A percentile compares a stretch with the other conserved stretches of the same genome.
phyloP scores from a whole-genome alignment of 2,329 filamentous ascomycete genomes.

The Talaromyces funiculosus region DNA sequence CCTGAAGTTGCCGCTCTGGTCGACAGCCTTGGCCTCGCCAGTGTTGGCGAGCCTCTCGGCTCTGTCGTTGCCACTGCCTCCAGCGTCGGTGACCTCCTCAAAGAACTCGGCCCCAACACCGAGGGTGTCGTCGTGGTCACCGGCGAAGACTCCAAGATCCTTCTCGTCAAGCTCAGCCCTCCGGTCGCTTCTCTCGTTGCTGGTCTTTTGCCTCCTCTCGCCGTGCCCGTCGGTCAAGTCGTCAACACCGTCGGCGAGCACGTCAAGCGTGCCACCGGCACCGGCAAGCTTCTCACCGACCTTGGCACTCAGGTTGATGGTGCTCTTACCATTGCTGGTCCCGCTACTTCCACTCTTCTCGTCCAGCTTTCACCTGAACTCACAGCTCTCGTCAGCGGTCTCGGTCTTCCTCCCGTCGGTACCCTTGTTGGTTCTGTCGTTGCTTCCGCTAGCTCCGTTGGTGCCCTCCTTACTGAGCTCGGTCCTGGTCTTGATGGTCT shows the following conservation, averaged over 20 bases:
- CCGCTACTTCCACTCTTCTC: slow-evolving; percentile 26
- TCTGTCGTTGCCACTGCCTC: slow-evolving; percentile 23
- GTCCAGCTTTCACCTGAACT: slow-evolving; percentile 29
- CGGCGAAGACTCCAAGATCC: slow-evolving; percentile 24
- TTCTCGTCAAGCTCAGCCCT: slow-evolving; percentile 28
- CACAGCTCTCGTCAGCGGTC: slow-evolving; percentile 23
- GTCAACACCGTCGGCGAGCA: slow-evolving; percentile 24
- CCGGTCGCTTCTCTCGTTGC: slow-evolving; percentile 24
- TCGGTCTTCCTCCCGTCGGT: slow-evolving; percentile 25
- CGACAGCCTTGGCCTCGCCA: slow-evolving; percentile 25
- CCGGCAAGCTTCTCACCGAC: slow-evolving; percentile 24
- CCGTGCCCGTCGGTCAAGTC: slow-evolving; percentile 24
- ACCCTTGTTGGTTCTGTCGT: slow-evolving; percentile 24
- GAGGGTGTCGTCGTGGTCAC: slow-evolving; percentile 28
- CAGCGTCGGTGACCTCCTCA: slow-evolving; percentile 23
- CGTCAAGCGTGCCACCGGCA: slow-evolving; percentile 23
- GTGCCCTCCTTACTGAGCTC: slow-evolving; percentile 25
- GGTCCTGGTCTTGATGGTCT: slow-evolving; percentile 18
- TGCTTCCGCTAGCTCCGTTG: slow-evolving; percentile 20
- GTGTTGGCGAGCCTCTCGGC: slow-evolving; percentile 23
- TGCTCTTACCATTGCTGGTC: slow-evolving; percentile 26
- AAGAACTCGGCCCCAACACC: slow-evolving; percentile 20
- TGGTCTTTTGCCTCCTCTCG: slow-evolving; percentile 27
- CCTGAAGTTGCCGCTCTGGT: slow-evolving; percentile 26
- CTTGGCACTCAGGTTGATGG: slow-evolving; percentile 21